phyloP scores from a whole-genome alignment of 2,329 filamentous ascomycete species.

The Sclerotinia minor region DNA sequence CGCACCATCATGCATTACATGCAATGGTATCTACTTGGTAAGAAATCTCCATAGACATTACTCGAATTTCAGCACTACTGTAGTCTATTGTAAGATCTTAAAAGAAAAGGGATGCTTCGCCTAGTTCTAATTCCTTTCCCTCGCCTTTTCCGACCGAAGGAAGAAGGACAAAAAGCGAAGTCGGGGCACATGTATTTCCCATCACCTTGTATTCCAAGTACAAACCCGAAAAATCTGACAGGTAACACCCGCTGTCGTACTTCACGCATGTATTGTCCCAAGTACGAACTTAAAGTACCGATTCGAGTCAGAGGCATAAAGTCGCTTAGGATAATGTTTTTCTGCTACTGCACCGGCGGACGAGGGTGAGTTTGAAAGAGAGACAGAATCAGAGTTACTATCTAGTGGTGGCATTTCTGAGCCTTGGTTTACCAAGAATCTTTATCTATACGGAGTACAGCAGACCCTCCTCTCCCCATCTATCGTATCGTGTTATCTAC shows the following conservation, averaged over 20 bases:
- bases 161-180: background rate
- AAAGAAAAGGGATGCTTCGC: conserved; percentile 8
- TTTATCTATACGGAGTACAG: background rate
- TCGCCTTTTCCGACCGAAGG: background rate
- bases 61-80: conserved; percentile 19
- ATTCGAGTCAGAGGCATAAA: conserved; percentile 3
- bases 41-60: conserved; percentile 1
- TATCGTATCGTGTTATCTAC: background rate
- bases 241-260: conserved; percentile 23
- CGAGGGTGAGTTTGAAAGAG: background rate
- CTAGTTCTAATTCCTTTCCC: background rate
- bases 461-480: background rate
- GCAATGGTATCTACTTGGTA: background rate
- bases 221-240: conserved; percentile 17
- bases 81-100: conserved; percentile 3
- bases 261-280: background rate
- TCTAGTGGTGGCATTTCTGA: conserved; percentile 17
- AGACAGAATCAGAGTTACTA: background rate
- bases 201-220: conserved; percentile 12
- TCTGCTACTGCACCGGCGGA: background rate
- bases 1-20: conserved; percentile 16
- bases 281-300: conserved; percentile 5
- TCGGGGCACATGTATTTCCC: conserved; percentile 9
- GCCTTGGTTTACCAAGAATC: background rate
- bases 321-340: background rate